Percentiles rank a stretch among this genome's conserved stretches.
These are phyloP conservation scores for Didymella pomorum DNA, from an alignment of 2,329 filamentous ascomycete species.

Conservation along the genomic window DNA sequence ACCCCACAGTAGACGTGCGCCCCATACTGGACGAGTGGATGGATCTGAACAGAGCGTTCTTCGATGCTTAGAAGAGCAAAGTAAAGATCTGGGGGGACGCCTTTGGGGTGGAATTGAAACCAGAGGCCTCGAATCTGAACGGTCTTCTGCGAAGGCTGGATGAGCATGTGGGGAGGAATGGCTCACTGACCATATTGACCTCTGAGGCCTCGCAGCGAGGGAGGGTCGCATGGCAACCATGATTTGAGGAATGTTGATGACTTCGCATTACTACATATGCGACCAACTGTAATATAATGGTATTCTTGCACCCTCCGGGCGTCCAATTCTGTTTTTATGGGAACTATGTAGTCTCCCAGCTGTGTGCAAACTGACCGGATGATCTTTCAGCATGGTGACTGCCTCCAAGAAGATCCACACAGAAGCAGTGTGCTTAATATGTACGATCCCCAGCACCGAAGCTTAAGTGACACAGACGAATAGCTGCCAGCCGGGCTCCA, in stretches of 20 bases:
- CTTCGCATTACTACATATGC: neutral
- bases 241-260: neutral
- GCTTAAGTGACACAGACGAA: too few species aligned
- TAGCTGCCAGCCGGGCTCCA: too few species aligned
- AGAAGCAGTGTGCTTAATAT: too few species aligned
- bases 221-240: neutral
- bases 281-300: neutral
- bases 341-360: neutral
- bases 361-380: neutral
- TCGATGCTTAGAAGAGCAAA: slow-evolving; percentile 12
- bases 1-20: neutral
- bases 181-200: too few species aligned
- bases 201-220: neutral
- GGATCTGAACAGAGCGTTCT: slow-evolving; percentile 10
- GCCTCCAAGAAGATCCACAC: too few species aligned
- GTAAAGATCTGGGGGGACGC: neutral
- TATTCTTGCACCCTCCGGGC: neutral
- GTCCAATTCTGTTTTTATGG: neutral
- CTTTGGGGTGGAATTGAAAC: neutral
- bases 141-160: neutral
- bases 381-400: neutral
- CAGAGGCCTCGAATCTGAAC: too few species aligned
- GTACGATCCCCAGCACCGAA: too few species aligned
- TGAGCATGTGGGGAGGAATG: neutral
- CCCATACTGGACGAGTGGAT: slow-evolving; percentile 2